Evolutionary conservation across 2,329 filamentous ascomycete genomes (phyloP), one percentile per base, ranked within the genome.

Genomic region (Fonsecaea pugnacius): DNA sequence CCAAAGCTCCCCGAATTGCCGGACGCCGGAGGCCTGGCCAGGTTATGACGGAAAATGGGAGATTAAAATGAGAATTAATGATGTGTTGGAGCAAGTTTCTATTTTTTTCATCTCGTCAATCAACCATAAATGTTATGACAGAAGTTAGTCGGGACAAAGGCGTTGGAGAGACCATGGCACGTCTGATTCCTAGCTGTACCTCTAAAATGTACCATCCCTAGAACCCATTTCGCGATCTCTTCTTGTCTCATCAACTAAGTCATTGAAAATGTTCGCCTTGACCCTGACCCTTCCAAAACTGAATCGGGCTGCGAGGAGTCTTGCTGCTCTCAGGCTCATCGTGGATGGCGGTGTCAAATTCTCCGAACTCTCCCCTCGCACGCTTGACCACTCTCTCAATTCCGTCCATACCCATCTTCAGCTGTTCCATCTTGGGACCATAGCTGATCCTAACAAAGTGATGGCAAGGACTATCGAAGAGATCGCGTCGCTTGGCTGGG

Each of bases 401-500:
- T 46, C 89, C 91, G 75, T 96, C 91, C 66, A 94, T 84, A 36
- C 92, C 92, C 79, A 84, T 87, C 83, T 89, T 87, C 62, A 96
- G 80, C 43, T 87, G 85, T 10, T 93, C 90, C 87, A 94, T 90
- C 73, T 85, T 88, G 3, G 92, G 92, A 0, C 92, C 92, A 74
- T 71, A 96, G 62, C 89, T 92, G 72, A 96, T 85, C 58, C 92
- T 85, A 32, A 96, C 90, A 75, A 94, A 96, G 79, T 95, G 90
- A 79, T 98, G 94, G 79, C 94, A 97, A 65, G 94, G 94, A 70
- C 87, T 91, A 79, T 98, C 94, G 70, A 98, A 98, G 71, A 98
- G 78, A 77, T 98, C 94, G 75, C 94, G 85, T 69, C 94, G 85
- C 76, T 92, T 90, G 38, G 90, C 89, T 3, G 94, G 94, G 80